These are phyloP conservation scores for Apiotrichum laibachii DNA, from an alignment of 1,284 basidiomycete genomes.

Conservation along the genomic window DNA sequence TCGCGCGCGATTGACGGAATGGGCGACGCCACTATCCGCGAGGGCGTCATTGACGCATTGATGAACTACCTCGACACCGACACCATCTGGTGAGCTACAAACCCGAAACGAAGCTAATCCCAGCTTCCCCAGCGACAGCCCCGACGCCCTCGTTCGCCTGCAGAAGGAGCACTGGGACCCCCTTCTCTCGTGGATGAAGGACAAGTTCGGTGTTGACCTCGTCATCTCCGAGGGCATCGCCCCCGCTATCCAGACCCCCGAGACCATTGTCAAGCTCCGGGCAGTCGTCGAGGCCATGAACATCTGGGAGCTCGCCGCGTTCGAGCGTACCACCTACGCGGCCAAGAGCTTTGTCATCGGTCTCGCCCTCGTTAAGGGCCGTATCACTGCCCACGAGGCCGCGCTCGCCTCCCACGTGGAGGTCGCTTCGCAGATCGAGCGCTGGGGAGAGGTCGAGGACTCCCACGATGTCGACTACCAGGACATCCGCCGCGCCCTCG, in stretches of 20 bases:
- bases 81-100: slow-evolving; percentile 70
- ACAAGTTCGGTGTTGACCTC: slow-evolving; percentile 66
- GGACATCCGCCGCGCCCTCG: slow-evolving; percentile 82
- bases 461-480: slow-evolving; percentile 94
- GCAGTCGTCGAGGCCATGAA: slow-evolving; percentile 64
- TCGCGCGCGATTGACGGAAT: slow-evolving; percentile 85
- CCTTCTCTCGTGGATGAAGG: slow-evolving; percentile 72
- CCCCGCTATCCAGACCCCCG: slow-evolving; percentile 64
- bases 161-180: slow-evolving; percentile 91
- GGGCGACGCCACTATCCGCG: slow-evolving; percentile 58
- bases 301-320: slow-evolving; percentile 82
- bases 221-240: slow-evolving; percentile 66
- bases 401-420: slow-evolving; percentile 81
- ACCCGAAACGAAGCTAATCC: background rate
- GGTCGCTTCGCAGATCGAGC: slow-evolving; percentile 88
- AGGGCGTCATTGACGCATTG: slow-evolving; percentile 69
- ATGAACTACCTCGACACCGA: slow-evolving; percentile 91
- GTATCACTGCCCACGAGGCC: slow-evolving; percentile 77
- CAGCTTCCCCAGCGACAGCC: slow-evolving; percentile 80
- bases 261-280: slow-evolving; percentile 63
- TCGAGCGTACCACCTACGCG: slow-evolving; percentile 86
- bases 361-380: slow-evolving; percentile 74
- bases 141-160: slow-evolving; percentile 69
- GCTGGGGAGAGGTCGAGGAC: slow-evolving; percentile 99
- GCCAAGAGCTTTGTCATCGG: slow-evolving; percentile 91